Evolutionary conservation across 768 basidiomycete species (phyloP), one percentile per base, ranked within the genome.

Genomic region (Xerocomus spinulosus): DNA sequence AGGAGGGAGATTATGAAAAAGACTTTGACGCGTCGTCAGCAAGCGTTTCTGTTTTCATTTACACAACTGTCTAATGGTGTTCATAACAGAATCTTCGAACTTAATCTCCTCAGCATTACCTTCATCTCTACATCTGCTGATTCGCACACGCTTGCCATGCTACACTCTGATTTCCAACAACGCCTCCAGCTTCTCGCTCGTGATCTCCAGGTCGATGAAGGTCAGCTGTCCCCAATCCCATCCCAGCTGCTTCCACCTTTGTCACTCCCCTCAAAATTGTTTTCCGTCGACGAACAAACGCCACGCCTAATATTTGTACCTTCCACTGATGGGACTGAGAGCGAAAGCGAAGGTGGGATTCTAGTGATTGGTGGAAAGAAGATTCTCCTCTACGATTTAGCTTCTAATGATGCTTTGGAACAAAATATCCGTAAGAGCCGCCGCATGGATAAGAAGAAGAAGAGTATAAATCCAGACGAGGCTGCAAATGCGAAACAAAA

Each of bases 1-100:
- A 79, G 43, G 73, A 75, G 14, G 85, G 84, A 15, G 67, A 69
- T 35, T 75, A 78, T 30, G 68, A 70, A n/a, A 60, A 66, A 13
- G 79, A 86, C 35, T 82, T 79, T 47, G 85, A 88, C 58, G 72
- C 76, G 48, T 74, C 77, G 87, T 88, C 58, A 53, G 83, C 74
- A 44, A 42, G 2, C 23, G 10, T 9, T 45, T 43, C 21, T 28
- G 12, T 30, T 40, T n/a, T 47, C 40, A 37, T 18, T 46, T 40
- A 29, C 40, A 40, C 25, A 24, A 29, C n/a, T 8, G 28, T 9
- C 2, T 51, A 49, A 54, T 54, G 13, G 29, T 24, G 26, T 43
- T 37, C 44, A 26, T 32, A 32, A 41, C 53, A 85, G 87, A 41
- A 49, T 88, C 15, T 73, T 78, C 3, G 85, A 89, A 57, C 64